A percentile compares a stretch with the other conserved stretches of the same genome.
These are phyloP conservation scores for Medicago ruthenica DNA, from an alignment of 306 rosid genomes.

Conservation along the genomic window DNA sequence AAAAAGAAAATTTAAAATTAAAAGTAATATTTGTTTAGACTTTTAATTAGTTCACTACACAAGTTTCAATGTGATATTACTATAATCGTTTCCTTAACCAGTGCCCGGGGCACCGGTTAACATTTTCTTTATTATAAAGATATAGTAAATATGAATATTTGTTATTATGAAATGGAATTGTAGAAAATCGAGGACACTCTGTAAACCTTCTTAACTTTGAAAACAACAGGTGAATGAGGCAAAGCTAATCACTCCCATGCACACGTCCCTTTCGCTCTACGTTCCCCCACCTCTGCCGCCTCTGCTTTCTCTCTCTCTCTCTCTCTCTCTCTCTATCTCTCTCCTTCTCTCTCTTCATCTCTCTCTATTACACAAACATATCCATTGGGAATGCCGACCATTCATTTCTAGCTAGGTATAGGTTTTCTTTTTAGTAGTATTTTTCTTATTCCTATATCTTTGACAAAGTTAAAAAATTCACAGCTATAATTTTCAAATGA, in stretches of 20 bases:
- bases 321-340: slow-evolving; percentile 32
- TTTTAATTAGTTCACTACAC: no score
- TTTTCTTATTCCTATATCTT: neutral
- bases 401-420: slow-evolving; percentile 42
- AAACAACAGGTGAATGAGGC: slow-evolving; percentile 79
- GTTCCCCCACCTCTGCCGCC: slow-evolving; percentile 70
- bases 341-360: slow-evolving; percentile 34
- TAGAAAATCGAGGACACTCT: slow-evolving; percentile 66
- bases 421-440: neutral
- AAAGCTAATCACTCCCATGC: slow-evolving; percentile 93
- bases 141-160: no score
- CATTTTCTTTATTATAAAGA: no score
- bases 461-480: neutral
- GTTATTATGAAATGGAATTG: slow-evolving; percentile 65
- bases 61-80: no score
- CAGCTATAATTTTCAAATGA: neutral
- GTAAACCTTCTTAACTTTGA: slow-evolving; percentile 64
- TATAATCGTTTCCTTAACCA: no score
- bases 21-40: no score
- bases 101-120: no score
- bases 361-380: slow-evolving; percentile 38
- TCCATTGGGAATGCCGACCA: slow-evolving; percentile 68
- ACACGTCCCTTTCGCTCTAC: slow-evolving; percentile 86
- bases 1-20: no score
- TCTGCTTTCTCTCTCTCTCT: slow-evolving; percentile 34